These are phyloP conservation scores for Colletotrichum karsti DNA, from an alignment of 2,329 filamentous ascomycete species.

Conservation along the genomic window DNA sequence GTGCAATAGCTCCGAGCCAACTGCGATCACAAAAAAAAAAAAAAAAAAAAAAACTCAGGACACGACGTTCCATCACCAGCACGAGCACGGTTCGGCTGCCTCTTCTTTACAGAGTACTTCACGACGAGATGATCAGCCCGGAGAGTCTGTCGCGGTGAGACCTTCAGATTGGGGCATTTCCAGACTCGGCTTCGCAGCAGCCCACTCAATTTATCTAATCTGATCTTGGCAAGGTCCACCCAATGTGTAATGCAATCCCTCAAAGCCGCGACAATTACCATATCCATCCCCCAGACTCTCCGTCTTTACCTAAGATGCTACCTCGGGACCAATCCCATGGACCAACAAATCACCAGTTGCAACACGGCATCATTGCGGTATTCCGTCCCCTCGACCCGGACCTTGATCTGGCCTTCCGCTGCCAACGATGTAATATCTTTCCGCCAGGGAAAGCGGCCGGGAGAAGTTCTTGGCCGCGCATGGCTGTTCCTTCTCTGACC, in stretches of 20 bases:
- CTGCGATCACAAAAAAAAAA: not conserved
- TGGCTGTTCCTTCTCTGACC: not conserved
- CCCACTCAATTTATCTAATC: constrained; percentile 24
- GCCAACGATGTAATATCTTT: not conserved
- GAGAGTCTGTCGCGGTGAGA: not conserved
- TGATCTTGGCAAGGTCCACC: constrained; percentile 19
- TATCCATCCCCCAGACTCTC: not conserved
- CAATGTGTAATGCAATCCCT: constrained; percentile 12
- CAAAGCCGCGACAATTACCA: constrained; percentile 4
- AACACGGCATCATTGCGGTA: not conserved
- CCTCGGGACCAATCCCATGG: not conserved
- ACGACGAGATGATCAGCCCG: not conserved
- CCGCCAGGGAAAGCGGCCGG: not conserved
- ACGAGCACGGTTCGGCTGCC: too few relatives aligned
- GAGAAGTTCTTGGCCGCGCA: not conserved
- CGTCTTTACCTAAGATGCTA: not conserved
- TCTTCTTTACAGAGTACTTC: too few relatives aligned
- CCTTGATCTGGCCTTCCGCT: not conserved
- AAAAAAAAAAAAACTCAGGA: not conserved
- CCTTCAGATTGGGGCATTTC: not conserved
- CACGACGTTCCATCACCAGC: not conserved
- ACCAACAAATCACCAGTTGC: not conserved
- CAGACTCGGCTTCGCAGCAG: not conserved
- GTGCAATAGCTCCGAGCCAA: constrained; percentile 14
- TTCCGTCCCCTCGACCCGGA: not conserved